Conservation (phyloP, 2,329 filamentous ascomycete genomes). For the Stenocarpella maydis region DNA sequence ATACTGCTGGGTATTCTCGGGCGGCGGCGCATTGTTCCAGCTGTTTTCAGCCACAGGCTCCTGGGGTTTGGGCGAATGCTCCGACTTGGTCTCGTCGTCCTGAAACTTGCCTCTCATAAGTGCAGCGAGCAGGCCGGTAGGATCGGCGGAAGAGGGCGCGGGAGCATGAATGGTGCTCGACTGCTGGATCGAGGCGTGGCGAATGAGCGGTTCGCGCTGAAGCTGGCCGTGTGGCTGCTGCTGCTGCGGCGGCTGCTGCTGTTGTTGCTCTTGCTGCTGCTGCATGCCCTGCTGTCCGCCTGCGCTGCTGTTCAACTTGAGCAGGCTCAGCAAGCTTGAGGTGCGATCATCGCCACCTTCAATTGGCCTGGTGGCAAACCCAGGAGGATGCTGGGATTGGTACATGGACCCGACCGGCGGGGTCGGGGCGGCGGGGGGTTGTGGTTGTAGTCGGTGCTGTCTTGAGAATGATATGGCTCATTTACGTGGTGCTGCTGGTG, state of each 20-base stretch:
- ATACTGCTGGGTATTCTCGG: slow-evolving; percentile 81
- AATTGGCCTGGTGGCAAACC: slow-evolving; percentile 47
- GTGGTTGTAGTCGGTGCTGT: slow-evolving; percentile 41
- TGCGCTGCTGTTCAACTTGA: slow-evolving; percentile 64
- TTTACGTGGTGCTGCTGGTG: slow-evolving; percentile 34
- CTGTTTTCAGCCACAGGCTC: slow-evolving; percentile 39
- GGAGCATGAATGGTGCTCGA: slow-evolving; percentile 61
- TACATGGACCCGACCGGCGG: slow-evolving; percentile 51
- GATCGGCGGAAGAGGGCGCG: slow-evolving; percentile 63
- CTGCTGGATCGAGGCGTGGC: slow-evolving; percentile 40
- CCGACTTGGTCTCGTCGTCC: slow-evolving; percentile 52
- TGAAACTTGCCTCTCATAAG: slow-evolving; percentile 67
- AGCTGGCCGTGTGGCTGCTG: slow-evolving; percentile 39
- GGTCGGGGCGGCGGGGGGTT: slow-evolving; percentile 55
- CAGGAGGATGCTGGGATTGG: slow-evolving; percentile 50
- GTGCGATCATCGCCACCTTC: slow-evolving; percentile 55
- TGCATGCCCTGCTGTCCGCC: slow-evolving; percentile 35
- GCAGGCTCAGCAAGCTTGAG: slow-evolving; percentile 65
- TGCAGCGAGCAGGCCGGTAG: slow-evolving; percentile 65
- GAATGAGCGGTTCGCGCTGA: slow-evolving; percentile 41
- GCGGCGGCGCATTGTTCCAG: slow-evolving; percentile 60
- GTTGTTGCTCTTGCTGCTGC: slow-evolving; percentile 35
- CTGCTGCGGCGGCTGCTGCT: slow-evolving; percentile 25
- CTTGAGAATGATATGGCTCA: slow-evolving; percentile 37
- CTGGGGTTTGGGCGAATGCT: slow-evolving; percentile 40